Conservation (phyloP, 1,284 basidiomycete species). For the Ustilago hordei region DNA sequence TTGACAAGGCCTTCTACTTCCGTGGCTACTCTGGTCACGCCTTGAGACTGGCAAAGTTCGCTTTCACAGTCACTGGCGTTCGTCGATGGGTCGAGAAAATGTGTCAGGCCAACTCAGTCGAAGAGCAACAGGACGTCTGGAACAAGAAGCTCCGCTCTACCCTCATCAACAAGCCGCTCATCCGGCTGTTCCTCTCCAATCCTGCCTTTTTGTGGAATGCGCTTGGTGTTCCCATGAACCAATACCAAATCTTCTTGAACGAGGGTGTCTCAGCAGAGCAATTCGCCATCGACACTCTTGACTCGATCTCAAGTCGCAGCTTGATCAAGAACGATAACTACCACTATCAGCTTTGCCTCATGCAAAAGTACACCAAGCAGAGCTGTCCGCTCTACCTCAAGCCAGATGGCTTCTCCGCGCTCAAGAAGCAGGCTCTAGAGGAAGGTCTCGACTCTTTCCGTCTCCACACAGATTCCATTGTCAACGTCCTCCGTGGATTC, state of each 20-base stretch:
- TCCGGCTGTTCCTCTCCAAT: conserved; percentile 73
- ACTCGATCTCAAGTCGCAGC: conserved; percentile 59
- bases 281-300: conserved; percentile 69
- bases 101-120: conserved; percentile 74
- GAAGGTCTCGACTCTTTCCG: conserved; percentile 76
- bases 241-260: conserved; percentile 77
- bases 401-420: conserved; percentile 75
- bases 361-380: conserved; percentile 77
- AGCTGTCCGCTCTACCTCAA: conserved; percentile 82
- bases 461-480: conserved; percentile 82
- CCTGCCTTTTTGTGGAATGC: conserved; percentile 82
- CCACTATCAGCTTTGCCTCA: conserved; percentile 72
- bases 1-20: conserved; percentile 79
- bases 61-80: conserved; percentile 77
- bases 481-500: conserved; percentile 74
- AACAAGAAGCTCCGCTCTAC: conserved; percentile 75
- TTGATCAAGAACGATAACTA: conserved; percentile 67
- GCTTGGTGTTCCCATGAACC: conserved; percentile 81
- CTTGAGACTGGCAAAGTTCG: conserved; percentile 76
- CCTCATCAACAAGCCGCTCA: conserved; percentile 77
- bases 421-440: conserved; percentile 74
- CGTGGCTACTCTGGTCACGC: conserved; percentile 77
- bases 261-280: conserved; percentile 73
- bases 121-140: conserved; percentile 80
- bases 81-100: conserved; percentile 75